Conservation (phyloP, 176 grass and related monocot species). For the Oryza longistaminata region DNA sequence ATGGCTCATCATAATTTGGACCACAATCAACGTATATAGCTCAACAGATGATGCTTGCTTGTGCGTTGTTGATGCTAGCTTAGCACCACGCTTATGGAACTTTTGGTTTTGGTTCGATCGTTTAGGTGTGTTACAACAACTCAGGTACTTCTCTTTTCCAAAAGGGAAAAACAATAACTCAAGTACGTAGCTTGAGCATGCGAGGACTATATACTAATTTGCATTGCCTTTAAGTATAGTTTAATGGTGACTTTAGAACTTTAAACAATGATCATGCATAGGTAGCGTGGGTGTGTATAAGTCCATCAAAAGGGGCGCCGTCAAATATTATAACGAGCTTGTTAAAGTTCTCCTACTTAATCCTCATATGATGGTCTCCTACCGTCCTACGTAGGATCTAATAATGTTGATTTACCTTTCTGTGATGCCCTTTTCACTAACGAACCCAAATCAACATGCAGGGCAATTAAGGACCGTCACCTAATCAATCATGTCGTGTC, state of each 20-base stretch:
- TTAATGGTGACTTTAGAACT: conserved; percentile 11
- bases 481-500: neutral
- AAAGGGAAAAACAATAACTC: neutral
- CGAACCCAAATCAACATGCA: neutral
- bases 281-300: neutral
- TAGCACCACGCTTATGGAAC: neutral
- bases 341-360: conserved; percentile 20
- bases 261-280: conserved; percentile 12
- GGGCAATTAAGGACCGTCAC: neutral
- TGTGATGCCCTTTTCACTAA: neutral
- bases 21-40: neutral
- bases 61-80: neutral
- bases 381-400: neutral
- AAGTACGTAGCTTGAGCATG: neutral
- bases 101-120: conserved; percentile 35
- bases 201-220: neutral
- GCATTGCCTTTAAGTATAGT: neutral
- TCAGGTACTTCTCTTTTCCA: neutral
- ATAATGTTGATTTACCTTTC: conserved; percentile 8
- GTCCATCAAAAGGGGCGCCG: conserved; percentile 33
- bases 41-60: neutral
- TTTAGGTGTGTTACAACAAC: neutral
- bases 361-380: conserved; percentile 30
- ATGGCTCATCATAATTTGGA: neutral
- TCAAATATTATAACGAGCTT: neutral